Evolutionary conservation across 2,329 filamentous ascomycete species (phyloP).

Genomic region (Exophiala sideris): DNA sequence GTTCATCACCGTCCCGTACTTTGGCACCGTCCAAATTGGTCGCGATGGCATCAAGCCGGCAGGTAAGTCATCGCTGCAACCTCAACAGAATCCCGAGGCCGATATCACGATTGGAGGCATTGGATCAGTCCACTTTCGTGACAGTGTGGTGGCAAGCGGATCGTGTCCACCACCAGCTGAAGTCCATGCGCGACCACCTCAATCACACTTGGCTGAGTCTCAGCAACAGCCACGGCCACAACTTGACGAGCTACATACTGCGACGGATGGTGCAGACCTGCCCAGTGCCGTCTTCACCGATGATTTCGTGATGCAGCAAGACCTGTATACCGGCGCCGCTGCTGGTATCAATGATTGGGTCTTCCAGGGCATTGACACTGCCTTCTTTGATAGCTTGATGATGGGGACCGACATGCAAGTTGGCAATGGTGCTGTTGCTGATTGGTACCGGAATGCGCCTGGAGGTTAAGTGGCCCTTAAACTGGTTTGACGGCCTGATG

Average conservation of each 20-base stretch:
- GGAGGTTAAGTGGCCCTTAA: too few species aligned
- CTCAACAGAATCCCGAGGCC: neutral
- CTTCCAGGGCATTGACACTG: constrained; percentile 27
- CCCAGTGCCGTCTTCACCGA: too few species aligned
- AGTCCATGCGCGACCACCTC: too few species aligned
- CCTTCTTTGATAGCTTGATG: constrained; percentile 27
- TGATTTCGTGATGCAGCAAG: neutral
- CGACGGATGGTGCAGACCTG: too few species aligned
- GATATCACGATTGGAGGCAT: constrained; percentile 7
- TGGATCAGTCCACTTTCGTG: neutral
- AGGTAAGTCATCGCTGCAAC: neutral
- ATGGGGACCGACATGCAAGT: too few species aligned
- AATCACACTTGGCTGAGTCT: too few species aligned
- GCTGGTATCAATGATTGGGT: constrained; percentile 24
- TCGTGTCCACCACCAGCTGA: too few species aligned
- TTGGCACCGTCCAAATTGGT: constrained; percentile 41
- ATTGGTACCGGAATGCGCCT: too few species aligned
- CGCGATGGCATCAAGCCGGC: constrained; percentile 12
- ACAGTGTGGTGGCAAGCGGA: neutral
- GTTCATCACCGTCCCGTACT: constrained; percentile 43
- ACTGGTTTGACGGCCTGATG: too few species aligned
- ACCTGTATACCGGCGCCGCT: neutral
- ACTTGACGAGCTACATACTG: too few species aligned
- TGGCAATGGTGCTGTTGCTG: too few species aligned
- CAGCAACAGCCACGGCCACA: too few species aligned